phyloP scores from a whole-genome alignment of 78 protist species.

The Carpediemonas membranifera region DNA sequence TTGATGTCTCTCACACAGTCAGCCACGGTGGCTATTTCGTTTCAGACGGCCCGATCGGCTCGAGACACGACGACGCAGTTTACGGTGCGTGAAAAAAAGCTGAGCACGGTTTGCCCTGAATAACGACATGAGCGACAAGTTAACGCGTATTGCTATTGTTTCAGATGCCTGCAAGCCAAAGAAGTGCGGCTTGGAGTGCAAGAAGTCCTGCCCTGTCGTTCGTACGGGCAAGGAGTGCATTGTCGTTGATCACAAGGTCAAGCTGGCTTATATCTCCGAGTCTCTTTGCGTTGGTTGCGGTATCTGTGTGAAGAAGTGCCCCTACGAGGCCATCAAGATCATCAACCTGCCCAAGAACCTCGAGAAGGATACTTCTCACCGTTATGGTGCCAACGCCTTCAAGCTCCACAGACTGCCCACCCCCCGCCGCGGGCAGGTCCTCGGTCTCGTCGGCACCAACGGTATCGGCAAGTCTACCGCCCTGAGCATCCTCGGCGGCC shows the following conservation, averaged over 20 bases:
- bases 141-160: constrained; percentile 96
- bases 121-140: too few species aligned
- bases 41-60: too few species aligned
- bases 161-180: constrained; percentile 91
- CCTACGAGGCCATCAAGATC: constrained; percentile 93
- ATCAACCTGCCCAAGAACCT: constrained; percentile 91
- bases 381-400: constrained; percentile 95
- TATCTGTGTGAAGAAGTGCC: constrained; percentile 95
- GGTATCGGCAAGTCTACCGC: constrained; percentile 99
- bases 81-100: too few species aligned
- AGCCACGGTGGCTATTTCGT: too few species aligned
- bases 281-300: constrained; percentile 97
- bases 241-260: constrained; percentile 71
- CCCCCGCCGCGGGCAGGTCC: constrained; percentile 96
- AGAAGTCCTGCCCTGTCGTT: constrained; percentile 87
- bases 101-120: too few species aligned
- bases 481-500: constrained; percentile 85
- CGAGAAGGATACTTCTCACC: constrained; percentile 76
- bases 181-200: constrained; percentile 90
- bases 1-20: too few species aligned
- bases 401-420: constrained; percentile 93
- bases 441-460: constrained; percentile 97
- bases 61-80: too few species aligned
- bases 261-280: constrained; percentile 82
- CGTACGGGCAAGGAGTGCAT: constrained; percentile 86